Conservation (phyloP, 352 stramenopile genomes). For the Globisporangium lucens region DNA sequence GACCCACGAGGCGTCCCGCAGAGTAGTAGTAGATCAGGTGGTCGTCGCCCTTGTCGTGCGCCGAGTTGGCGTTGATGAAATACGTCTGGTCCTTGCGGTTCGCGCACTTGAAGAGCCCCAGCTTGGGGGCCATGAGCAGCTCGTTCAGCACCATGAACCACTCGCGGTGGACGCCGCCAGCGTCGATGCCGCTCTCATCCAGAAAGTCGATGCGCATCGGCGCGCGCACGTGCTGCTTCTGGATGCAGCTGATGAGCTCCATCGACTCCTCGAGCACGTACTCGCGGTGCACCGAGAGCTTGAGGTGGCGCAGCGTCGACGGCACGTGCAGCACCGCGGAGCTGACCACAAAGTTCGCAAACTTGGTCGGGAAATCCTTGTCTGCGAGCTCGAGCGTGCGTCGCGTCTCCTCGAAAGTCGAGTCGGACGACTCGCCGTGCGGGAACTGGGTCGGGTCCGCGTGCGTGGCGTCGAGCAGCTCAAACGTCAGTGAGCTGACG, state of each 20-base stretch:
- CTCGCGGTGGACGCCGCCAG: conserved; percentile 90
- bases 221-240: conserved; percentile 52
- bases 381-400: conserved; percentile 32
- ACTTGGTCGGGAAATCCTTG: conserved; percentile 71
- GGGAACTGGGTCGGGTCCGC: conserved; percentile 3
- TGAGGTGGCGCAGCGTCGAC: conserved; percentile 60
- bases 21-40: conserved; percentile 68
- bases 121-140: conserved; percentile 36
- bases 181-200: conserved; percentile 83
- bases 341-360: conserved; percentile 71
- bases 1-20: conserved; percentile 49
- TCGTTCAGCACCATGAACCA: conserved; percentile 88
- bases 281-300: conserved; percentile 57
- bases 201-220: conserved; percentile 86
- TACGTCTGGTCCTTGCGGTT: conserved; percentile 50
- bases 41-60: conserved; percentile 50
- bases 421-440: background rate
- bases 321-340: conserved; percentile 57
- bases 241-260: conserved; percentile 59
- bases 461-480: background rate
- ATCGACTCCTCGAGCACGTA: conserved; percentile 72
- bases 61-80: conserved; percentile 65
- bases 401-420: conserved; percentile 12
- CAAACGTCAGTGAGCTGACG: background rate
- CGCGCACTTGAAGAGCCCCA: conserved; percentile 53